Evolutionary conservation across 2,329 filamentous ascomycete species (phyloP), one percentile per base, ranked within the genome.

Genomic region (Colletotrichum karsti): DNA sequence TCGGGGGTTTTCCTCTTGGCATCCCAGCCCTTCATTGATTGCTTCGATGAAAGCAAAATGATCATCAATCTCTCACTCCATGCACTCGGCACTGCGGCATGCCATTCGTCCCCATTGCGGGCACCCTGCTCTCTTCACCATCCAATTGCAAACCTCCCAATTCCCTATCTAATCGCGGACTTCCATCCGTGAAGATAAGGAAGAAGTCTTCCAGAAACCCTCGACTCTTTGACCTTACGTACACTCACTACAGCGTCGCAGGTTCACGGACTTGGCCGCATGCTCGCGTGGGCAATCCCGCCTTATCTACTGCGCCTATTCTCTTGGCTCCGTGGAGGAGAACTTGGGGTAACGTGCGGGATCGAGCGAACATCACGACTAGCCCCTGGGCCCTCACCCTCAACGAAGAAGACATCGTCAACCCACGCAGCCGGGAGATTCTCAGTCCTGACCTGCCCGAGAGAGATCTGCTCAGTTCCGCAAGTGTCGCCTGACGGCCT

Each of bases 51-150:
- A 42, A 46, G 33, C 44, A 37, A 56, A 44, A 42, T 30, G 18
- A 26, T 48, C 44, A 58, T 35, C 37, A 57, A 67, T 33, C 37
- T 53, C 35, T 22, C 55, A 22, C 42, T 44, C 44, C 53, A 48
- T 64, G 64, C 64, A 30, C 37, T 54, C 61, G 65, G 60, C 53
- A 54, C 6, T 22, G 20, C 53, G 65, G 65, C 65, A 68, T 20
- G 42, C 50, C 51, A 37, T 37, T 51, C n/a, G 46, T 46, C 51
- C 39, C 53, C 41, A 64, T 54, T 24, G 60, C 44, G 65, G 60
- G 51, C 39, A 50, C 33, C 46, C 53, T 64, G 44, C 7, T 5
- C 13, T 7, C 13, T 24, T 7, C 24, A 12, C 6, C 37, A 44
- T 33, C 65, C 65, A 65, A 59, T 68, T n/a, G 51, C 50, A 39